phyloP scores from a whole-genome alignment of 345 rosid species.

The Lepidium didymum region DNA sequence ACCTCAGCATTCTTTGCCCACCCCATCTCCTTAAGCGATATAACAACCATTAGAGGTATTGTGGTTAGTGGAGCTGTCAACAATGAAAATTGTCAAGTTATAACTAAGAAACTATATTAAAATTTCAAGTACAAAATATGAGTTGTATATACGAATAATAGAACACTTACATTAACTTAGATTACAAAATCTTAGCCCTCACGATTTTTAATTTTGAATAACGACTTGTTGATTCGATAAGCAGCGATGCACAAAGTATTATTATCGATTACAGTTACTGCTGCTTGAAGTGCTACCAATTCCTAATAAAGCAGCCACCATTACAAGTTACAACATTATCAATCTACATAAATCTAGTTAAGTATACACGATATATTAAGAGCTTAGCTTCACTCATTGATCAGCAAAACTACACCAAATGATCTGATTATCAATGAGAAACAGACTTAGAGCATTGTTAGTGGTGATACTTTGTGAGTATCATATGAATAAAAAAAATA shows the following conservation, averaged over 20 bases:
- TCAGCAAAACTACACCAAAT: not conserved
- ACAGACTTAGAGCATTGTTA: too few relatives aligned
- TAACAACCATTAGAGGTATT: too few relatives aligned
- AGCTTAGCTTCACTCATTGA: not conserved
- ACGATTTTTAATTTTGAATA: conserved; percentile 33
- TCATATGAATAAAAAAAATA: too few relatives aligned
- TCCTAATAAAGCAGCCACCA: conserved; percentile 34
- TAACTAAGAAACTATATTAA: too few relatives aligned
- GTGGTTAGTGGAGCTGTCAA: too few relatives aligned
- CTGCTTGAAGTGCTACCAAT: conserved; percentile 76
- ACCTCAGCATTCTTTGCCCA: too few relatives aligned
- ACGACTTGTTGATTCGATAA: conserved; percentile 55
- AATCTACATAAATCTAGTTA: not conserved
- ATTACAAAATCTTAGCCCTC: not conserved
- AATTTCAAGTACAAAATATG: too few relatives aligned
- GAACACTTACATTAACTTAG: too few relatives aligned
- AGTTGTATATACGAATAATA: too few relatives aligned
- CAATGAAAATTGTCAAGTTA: too few relatives aligned
- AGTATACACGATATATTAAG: not conserved
- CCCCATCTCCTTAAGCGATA: too few relatives aligned
- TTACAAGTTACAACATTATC: not conserved
- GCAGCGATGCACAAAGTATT: conserved; percentile 80
- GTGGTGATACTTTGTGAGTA: too few relatives aligned
- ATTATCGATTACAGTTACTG: conserved; percentile 75
- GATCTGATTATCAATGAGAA: not conserved